Percentiles rank a stretch among this genome's conserved stretches.
phyloP scores from a whole-genome alignment of 352 stramenopile species.

The Phytophthora uliginosa region DNA sequence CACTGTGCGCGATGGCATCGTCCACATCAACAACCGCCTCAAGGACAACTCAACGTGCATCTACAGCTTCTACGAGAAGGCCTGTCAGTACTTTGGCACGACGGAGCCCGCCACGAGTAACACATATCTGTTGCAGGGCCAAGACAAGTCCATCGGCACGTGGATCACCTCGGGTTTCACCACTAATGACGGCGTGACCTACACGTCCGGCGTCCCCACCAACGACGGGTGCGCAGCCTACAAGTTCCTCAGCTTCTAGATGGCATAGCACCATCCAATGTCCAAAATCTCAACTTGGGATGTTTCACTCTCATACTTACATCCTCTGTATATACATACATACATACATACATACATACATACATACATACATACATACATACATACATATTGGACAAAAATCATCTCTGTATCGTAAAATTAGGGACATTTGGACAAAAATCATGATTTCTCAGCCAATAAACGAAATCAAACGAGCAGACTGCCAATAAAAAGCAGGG shows the following conservation, averaged over 20 bases:
- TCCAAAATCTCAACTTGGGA: not conserved
- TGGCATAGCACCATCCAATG: not conserved
- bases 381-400: too few relatives aligned
- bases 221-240: conserved; percentile 41
- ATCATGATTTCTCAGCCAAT: too few relatives aligned
- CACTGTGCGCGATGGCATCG: conserved; percentile 54
- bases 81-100: conserved; percentile 46
- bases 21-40: conserved; percentile 63
- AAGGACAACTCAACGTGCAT: conserved; percentile 51
- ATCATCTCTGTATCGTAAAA: too few relatives aligned
- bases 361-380: too few relatives aligned
- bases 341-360: too few relatives aligned
- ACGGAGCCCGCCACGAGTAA: conserved; percentile 44
- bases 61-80: conserved; percentile 57
- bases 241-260: conserved; percentile 32
- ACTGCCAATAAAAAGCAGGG: too few relatives aligned
- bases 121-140: conserved; percentile 58
- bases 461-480: too few relatives aligned
- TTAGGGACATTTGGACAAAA: too few relatives aligned
- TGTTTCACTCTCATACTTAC: too few relatives aligned
- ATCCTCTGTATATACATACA: too few relatives aligned
- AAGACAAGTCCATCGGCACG: conserved; percentile 57
- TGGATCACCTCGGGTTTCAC: conserved; percentile 62
- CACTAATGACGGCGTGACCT: conserved; percentile 50
- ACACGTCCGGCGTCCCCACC: conserved; percentile 41